A percentile compares a stretch with the other conserved stretches of the same genome.
Evolutionary conservation across 2,329 filamentous ascomycete genomes (phyloP).

Genomic region (Penicillium palitans): DNA sequence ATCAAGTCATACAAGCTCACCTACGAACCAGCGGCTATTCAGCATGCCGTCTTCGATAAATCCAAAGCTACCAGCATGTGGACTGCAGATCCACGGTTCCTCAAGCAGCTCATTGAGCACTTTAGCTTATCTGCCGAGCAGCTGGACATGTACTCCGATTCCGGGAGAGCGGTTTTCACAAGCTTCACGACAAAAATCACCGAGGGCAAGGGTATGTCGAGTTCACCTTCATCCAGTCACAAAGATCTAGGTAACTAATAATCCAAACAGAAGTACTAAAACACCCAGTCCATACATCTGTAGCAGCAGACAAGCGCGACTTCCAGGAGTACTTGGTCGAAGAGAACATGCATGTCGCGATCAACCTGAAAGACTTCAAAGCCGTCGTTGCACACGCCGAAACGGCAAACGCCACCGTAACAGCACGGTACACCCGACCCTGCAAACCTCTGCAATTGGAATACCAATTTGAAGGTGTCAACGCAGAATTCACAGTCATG

Average conservation of each 20-base stretch:
- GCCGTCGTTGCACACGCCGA: constrained; percentile 64
- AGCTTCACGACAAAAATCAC: constrained; percentile 66
- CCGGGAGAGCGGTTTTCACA: constrained; percentile 60
- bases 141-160: constrained; percentile 61
- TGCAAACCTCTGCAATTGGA: constrained; percentile 61
- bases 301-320: constrained; percentile 61
- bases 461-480: constrained; percentile 57
- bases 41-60: constrained; percentile 65
- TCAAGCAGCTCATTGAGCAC: constrained; percentile 64
- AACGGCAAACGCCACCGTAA: constrained; percentile 55
- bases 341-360: constrained; percentile 61
- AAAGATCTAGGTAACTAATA: background rate
- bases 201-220: constrained; percentile 55
- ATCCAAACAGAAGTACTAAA: constrained; percentile 58
- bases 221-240: constrained; percentile 5
- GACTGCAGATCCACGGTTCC: constrained; percentile 57
- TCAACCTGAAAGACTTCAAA: constrained; percentile 66
- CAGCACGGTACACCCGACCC: constrained; percentile 60
- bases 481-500: constrained; percentile 65
- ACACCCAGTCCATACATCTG: constrained; percentile 64
- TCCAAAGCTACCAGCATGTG: constrained; percentile 58
- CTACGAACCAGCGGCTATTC: constrained; percentile 62
- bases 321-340: constrained; percentile 62
- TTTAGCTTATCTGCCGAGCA: constrained; percentile 66
- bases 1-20: constrained; percentile 66